Percentiles rank a stretch among this genome's conserved stretches.
These are phyloP conservation scores for Pinus tabuliformis DNA, from an alignment of 75 land plant species.

Conservation along the genomic window DNA sequence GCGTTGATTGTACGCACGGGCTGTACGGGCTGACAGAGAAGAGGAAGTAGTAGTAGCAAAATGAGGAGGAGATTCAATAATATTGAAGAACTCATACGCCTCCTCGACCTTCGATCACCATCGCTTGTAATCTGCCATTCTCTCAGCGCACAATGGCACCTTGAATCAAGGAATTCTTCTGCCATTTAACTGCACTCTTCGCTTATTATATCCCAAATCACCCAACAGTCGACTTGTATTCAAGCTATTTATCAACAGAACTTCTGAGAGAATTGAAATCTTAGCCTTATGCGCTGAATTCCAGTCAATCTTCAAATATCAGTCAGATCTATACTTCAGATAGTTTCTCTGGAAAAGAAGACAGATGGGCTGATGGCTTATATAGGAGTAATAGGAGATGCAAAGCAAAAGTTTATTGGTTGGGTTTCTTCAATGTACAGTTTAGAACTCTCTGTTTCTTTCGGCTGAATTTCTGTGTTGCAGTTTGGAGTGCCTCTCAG, in stretches of 20 bases:
- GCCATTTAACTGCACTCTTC: not conserved
- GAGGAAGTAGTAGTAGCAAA: no score
- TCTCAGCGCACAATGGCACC: not conserved
- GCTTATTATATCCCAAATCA: not conserved
- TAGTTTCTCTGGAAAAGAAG: not conserved
- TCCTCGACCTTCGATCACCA: not conserved
- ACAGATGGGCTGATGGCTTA: not conserved
- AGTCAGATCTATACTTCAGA: not conserved
- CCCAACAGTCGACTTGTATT: conserved; percentile 13
- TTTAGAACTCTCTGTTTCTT: not conserved
- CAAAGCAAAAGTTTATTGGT: not conserved
- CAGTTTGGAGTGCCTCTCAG: not conserved
- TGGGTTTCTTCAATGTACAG: not conserved
- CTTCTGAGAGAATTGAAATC: not conserved
- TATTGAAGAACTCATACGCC: not conserved
- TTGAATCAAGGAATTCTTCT: not conserved
- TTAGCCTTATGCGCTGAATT: not conserved
- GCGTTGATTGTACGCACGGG: conserved; percentile 1
- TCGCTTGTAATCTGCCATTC: not conserved
- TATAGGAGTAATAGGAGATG: not conserved
- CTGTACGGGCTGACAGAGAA: not conserved
- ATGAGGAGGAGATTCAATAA: not conserved
- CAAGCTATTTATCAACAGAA: not conserved
- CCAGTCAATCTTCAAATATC: not conserved
- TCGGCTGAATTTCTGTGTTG: not conserved